These are phyloP conservation scores for Chalciporus piperatus DNA, from an alignment of 768 basidiomycete species.

Conservation along the genomic window DNA sequence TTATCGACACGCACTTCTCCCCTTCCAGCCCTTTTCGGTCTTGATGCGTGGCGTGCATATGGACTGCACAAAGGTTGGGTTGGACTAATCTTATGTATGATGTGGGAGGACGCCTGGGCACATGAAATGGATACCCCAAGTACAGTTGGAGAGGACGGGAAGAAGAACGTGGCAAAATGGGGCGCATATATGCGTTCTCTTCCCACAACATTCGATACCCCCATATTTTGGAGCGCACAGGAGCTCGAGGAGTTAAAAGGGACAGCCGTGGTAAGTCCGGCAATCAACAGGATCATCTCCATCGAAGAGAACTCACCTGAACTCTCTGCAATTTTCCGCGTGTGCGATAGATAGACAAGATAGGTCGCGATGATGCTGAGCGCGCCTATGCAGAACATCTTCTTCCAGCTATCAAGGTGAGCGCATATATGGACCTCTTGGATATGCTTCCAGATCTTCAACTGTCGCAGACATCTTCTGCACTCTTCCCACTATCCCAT, in stretches of 20 bases:
- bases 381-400: constrained; percentile 65
- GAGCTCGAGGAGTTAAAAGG: constrained; percentile 77
- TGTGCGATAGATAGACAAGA: constrained; percentile 55
- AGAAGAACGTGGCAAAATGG: constrained; percentile 14
- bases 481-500: constrained; percentile 62
- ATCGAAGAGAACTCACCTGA: not conserved
- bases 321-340: not conserved
- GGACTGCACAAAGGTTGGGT: constrained; percentile 75
- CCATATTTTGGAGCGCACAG: constrained; percentile 87
- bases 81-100: constrained; percentile 88
- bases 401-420: constrained; percentile 67
- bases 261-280: constrained; percentile 83
- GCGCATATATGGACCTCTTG: constrained; percentile 12
- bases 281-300: constrained; percentile 1
- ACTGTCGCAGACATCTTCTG: constrained; percentile 52
- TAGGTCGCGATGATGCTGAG: constrained; percentile 83
- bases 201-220: constrained; percentile 75
- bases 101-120: constrained; percentile 85
- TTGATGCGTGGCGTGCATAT: constrained; percentile 59
- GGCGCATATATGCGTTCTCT: constrained; percentile 39
- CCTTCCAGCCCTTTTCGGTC: constrained; percentile 59
- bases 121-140: constrained; percentile 51
- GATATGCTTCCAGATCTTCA: not conserved
- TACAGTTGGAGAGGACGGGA: constrained; percentile 1
- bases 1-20: constrained; percentile 76